Conservation (phyloP, 1,284 basidiomycete species). For the Melanopsichium pennsylvanicum region DNA sequence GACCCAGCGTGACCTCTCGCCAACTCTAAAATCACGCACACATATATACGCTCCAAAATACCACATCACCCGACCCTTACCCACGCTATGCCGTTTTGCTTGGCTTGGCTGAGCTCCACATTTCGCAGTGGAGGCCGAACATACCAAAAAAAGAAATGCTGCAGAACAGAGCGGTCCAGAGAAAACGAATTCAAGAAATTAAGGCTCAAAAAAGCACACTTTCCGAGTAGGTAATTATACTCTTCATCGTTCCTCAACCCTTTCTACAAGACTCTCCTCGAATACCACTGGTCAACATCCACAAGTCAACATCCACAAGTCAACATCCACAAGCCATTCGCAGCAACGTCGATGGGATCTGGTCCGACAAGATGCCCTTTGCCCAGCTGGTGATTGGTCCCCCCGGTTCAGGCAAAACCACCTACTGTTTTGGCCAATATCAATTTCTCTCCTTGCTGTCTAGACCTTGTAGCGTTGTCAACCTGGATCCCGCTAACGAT, state of each 20-base stretch:
- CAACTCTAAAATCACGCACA: conserved; percentile 27
- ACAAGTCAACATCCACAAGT: no score
- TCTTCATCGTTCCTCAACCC: no score
- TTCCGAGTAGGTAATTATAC: no score
- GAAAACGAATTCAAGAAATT: not conserved
- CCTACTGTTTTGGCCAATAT: conserved; percentile 54
- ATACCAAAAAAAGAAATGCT: not conserved
- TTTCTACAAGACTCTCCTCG: no score
- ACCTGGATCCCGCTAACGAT: conserved; percentile 95
- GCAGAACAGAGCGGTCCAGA: conserved; percentile 6
- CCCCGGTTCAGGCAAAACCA: conserved; percentile 62
- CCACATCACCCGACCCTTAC: no score
- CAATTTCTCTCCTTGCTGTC: conserved; percentile 82
- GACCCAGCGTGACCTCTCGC: not conserved
- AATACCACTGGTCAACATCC: no score
- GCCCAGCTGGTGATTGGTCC: conserved; percentile 57
- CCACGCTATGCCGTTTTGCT: no score
- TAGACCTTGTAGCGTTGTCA: conserved; percentile 86
- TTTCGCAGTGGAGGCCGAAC: conserved; percentile 1
- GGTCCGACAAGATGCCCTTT: conserved; percentile 38
- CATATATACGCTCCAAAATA: not conserved
- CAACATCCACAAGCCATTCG: not conserved
- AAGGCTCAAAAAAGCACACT: conserved; percentile 1
- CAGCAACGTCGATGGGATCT: not conserved
- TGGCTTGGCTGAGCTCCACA: conserved; percentile 3